Evolutionary conservation across 2,329 filamentous ascomycete genomes (phyloP), one percentile per base, ranked within the genome.

Genomic region (Drechslerella stenobrocha): DNA sequence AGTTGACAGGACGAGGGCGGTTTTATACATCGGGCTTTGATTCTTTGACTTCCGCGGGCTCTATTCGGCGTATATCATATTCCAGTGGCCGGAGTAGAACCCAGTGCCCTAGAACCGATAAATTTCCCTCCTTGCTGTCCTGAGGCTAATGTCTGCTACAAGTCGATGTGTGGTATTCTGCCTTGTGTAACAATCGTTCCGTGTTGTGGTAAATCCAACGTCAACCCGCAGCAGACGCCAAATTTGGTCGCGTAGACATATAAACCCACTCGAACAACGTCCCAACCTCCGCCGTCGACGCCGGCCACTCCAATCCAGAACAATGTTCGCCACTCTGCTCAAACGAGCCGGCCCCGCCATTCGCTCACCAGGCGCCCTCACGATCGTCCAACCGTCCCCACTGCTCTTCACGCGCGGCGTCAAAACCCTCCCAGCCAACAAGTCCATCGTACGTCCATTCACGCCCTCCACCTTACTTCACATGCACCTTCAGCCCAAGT

Each of bases 401-500:
- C 42, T 18, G 2, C 45, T 23, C 9, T 23, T 30, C 35, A 42
- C 13, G 9, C 40, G 50, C 8, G 32, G 9, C 13, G 34, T 53
- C 4, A 22, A 60, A 58, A 66, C 61, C 0, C 61, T 66, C 34
- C 30, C 46, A 30, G n/a, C 53, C 15, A 67, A 67, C n/a, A 55
- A 59, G 30, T 45, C 57, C 32, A 67, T 67, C 44, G 63, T 67
- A 35, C 51, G 63, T 30, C 5, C 28, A 30, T 30, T 30, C 5
- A 11, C 9, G 13, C 18, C 28, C 24, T 42, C 34, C 34, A 42
- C 22, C 52, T 45, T 5, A 18, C 24, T 35, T 2, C n/a, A 20
- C 9, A 7, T 5, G 9, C 37, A 7, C 20, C 18, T 45, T 18
- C 42, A 45, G n/a, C n/a, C 42, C n/a, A 7, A 6, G 15, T n/a